Base-by-base conservation (phyloP, 768 basidiomycete species). In the Amanita pseudoporphyria region DNA sequence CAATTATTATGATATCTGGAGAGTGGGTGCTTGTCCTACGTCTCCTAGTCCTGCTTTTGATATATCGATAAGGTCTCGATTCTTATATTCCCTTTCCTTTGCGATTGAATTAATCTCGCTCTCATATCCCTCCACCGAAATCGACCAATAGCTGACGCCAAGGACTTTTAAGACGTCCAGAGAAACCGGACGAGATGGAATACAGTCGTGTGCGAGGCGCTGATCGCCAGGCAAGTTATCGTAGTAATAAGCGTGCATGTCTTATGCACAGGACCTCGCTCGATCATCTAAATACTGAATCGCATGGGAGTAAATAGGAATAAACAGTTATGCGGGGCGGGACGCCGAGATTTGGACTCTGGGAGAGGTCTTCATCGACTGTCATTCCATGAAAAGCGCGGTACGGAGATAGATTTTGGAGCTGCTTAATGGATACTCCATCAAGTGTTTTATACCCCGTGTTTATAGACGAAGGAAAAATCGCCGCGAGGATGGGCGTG, bases 171-270 rank as follows among this genome's bases (percentile, higher is more conserved):
- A 76, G 5, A 65, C 67, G 7, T 72, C 68, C 6, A 62, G 49
- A 0, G 73, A 59, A 19, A 87, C 81, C 1, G 77, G 67, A 13
- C 78, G 74, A 3, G 72, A 67, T n/a, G 67, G 73, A 16, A 75
- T 71, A 14, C 76, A 84, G 63, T 92, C 79, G 67, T 96, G 92
- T 0, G 74, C 77, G 5, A 86, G 76, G 31, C 87, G 80, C 60
- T 92, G 91, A 66, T 95, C 89, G 24, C 83, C 86, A 0, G 81
- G 74, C 26, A 77, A n/a, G 58, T 85, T 75, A 64, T 87, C 82
- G 61, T 73, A 82, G 68, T 82, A 84, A 71, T 83, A 86, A 9
- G 81, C 82, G 37, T 79, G 81, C 87, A 88, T 88, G 10, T 2
- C 9, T 16, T 9, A 28, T 21, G 18, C 26, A 28, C 26, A 26